phyloP scores from a whole-genome alignment of 352 stramenopile genomes.

The Pythium apleroticum region DNA sequence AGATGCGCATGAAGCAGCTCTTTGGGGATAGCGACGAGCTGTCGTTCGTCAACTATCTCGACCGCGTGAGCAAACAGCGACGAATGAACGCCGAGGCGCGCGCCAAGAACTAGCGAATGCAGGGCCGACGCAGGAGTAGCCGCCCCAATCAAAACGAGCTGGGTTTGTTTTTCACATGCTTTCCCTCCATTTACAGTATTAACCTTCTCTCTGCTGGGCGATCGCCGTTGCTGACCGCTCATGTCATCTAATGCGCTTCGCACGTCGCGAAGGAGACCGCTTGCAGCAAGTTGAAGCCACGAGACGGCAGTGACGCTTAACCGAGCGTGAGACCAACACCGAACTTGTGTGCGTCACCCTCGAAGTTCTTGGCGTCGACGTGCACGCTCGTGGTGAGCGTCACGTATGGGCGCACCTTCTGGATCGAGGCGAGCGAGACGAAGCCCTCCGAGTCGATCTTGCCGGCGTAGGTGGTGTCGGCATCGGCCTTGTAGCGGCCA shows the following conservation, averaged over 20 bases:
- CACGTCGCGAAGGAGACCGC: slow-evolving; percentile 6
- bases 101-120: slow-evolving; percentile 37
- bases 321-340: slow-evolving; percentile 85
- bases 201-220: slow-evolving; percentile 11
- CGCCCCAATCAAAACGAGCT: not conserved
- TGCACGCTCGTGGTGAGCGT: slow-evolving; percentile 81
- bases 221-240: slow-evolving; percentile 1
- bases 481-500: slow-evolving; percentile 80
- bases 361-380: slow-evolving; percentile 91
- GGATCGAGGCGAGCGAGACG: slow-evolving; percentile 79
- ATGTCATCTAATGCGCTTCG: slow-evolving; percentile 21
- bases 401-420: slow-evolving; percentile 87
- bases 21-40: slow-evolving; percentile 88
- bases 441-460: slow-evolving; percentile 88
- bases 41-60: slow-evolving; percentile 78
- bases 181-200: slow-evolving; percentile 31
- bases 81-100: slow-evolving; percentile 57
- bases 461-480: slow-evolving; percentile 77
- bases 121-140: not conserved
- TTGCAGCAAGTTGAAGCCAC: slow-evolving; percentile 12
- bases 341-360: slow-evolving; percentile 90
- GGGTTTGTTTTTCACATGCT: slow-evolving; percentile 13
- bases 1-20: slow-evolving; percentile 90
- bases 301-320: slow-evolving; percentile 41
- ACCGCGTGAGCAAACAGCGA: slow-evolving; percentile 72